A percentile compares a stretch with the other conserved stretches of the same genome.
These are phyloP conservation scores for Russula sp. DNA, from an alignment of 768 basidiomycete species.

Conservation along the genomic window DNA sequence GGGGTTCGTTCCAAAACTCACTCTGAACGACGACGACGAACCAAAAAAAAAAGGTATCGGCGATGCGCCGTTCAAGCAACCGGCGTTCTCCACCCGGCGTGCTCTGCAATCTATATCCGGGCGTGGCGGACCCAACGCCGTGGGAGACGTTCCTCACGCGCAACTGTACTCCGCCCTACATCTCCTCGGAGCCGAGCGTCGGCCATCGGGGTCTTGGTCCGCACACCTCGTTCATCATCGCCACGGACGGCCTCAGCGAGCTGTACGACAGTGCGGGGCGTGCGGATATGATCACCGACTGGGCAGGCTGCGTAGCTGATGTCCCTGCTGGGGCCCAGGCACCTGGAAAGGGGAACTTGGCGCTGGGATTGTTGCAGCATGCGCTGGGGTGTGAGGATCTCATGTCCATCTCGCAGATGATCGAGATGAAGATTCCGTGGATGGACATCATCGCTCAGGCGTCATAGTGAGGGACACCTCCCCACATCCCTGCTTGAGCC, in stretches of 20 bases:
- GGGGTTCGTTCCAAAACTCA: not conserved
- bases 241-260: conserved; percentile 42
- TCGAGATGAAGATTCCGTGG: no score
- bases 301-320: conserved; percentile 31
- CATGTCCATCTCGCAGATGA: conserved; percentile 34
- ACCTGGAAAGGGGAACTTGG: conserved; percentile 29
- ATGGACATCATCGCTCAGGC: no score
- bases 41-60: conserved; percentile 27
- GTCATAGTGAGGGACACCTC: no score
- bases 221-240: conserved; percentile 30
- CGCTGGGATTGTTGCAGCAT: conserved; percentile 35
- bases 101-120: conserved; percentile 31
- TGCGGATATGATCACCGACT: conserved; percentile 30
- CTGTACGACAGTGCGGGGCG: conserved; percentile 31
- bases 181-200: conserved; percentile 36
- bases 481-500: no score
- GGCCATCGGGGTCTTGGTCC: conserved; percentile 29
- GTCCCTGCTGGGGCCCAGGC: not conserved
- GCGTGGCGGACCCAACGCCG: conserved; percentile 28
- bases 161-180: conserved; percentile 41
- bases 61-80: conserved; percentile 33
- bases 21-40: not conserved
- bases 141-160: conserved; percentile 28
- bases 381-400: conserved; percentile 38
- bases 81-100: conserved; percentile 29